Evolutionary conservation across 176 grass and related monocot species (phyloP), one percentile per base, ranked within the genome.

Genomic region (Metroxylon sagu): DNA sequence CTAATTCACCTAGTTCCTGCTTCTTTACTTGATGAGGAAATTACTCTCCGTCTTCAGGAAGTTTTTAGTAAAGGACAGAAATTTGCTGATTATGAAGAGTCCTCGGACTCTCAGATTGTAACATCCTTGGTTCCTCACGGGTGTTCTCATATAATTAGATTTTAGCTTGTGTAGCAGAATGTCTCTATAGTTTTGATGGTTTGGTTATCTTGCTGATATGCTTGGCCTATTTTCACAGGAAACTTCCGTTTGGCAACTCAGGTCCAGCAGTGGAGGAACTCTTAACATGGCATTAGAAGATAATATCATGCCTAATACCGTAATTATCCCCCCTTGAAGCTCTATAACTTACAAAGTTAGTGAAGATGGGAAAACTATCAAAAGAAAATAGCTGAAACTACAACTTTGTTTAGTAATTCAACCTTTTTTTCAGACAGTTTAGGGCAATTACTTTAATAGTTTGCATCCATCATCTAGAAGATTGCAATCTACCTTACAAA

Each of bases 221-320:
- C 60, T 74, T 77, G 25, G 48, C 59, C 75, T 73, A 66, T 70
- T 39, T 80, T 78, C 68, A 15, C 77, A 79, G 68, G 75, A 72
- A 65, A 54, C 71, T 65, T 76, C 71, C 58, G 27, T 53, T 50
- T 57, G 61, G 73, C 67, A 65, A 62, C 62, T 61, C 54, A 49
- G 71, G 29, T 31, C 70, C 27, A 62, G 65, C 73, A 66, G 71
- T 59, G 60, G 67, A 74, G 60, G 29, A 82, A 69, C 71, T 70
- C 71, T 71, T 69, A 57, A 25, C 57, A 69, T 78, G 71, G 69
- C 63, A 52, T 82, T 89, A 53, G 62, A 84, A 43, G 71, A 89
- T 56, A 67, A 60, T 0, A 49, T 73, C 56, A 69, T 65, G 73
- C 57, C 26, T 64, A 12, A 60, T 74, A 26, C 49, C 81, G 25